Conservation (phyloP, 2,329 filamentous ascomycete genomes). For the Arthroderma uncinatum region DNA sequence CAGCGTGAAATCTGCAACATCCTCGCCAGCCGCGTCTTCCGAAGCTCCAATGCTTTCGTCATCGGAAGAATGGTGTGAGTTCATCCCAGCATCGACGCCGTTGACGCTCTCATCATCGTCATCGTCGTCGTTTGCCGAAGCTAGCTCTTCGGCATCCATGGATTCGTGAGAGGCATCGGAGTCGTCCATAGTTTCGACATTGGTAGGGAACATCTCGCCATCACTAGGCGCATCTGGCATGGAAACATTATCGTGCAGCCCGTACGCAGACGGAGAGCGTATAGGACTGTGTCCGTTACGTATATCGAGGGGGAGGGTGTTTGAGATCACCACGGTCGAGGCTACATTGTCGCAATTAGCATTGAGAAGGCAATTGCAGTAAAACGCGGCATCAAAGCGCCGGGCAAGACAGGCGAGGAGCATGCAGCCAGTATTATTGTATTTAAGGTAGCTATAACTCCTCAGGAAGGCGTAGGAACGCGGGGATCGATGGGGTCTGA, state of each 20-base stretch:
- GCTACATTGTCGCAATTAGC: constrained; percentile 32
- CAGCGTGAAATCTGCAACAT: constrained; percentile 63
- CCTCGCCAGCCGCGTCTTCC: constrained; percentile 39
- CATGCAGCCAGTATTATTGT: constrained; percentile 27
- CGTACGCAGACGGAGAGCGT: constrained; percentile 1
- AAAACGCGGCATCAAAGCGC: constrained; percentile 16
- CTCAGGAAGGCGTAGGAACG: constrained; percentile 19
- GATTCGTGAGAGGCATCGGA: constrained; percentile 4
- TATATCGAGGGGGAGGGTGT: constrained; percentile 24
- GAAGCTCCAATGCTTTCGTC: constrained; percentile 41
- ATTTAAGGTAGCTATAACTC: constrained; percentile 14
- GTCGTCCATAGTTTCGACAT: constrained; percentile 1
- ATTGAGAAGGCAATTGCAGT: constrained; percentile 24
- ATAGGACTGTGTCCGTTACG: constrained; percentile 24
- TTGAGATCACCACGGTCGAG: constrained; percentile 38
- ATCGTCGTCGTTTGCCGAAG: constrained; percentile 11
- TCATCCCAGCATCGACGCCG: constrained; percentile 8
- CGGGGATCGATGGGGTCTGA: constrained; percentile 28
- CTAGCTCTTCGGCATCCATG: constrained; percentile 12
- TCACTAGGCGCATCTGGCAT: constrained; percentile 3
- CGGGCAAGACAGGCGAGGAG: constrained; percentile 18
- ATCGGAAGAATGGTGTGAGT: constrained; percentile 41
- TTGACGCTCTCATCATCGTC: constrained; percentile 1
- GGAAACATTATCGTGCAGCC: constrained; percentile 7
- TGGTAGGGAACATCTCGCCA: neutral